Evolutionary conservation across 257 asterid genomes (phyloP).

Genomic region (Solanum clarkiae): DNA sequence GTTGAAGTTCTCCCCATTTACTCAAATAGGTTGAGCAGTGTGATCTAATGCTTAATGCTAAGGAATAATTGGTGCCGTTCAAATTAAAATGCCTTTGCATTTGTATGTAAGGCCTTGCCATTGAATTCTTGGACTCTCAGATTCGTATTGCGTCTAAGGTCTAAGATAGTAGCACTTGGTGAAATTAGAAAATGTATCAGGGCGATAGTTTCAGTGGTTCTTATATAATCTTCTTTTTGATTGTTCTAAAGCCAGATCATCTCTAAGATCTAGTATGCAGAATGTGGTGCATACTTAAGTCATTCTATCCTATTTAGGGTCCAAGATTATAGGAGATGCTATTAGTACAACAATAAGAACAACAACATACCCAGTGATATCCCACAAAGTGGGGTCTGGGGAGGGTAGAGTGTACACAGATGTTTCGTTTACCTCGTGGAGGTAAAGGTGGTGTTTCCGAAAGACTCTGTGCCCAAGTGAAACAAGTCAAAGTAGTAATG

Average conservation of each 20-base stretch:
- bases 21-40: background rate
- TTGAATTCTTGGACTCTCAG: background rate
- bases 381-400: too few relatives aligned
- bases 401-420: too few relatives aligned
- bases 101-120: background rate
- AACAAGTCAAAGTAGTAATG: too few relatives aligned
- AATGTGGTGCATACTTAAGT: background rate
- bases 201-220: background rate
- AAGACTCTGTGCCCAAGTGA: too few relatives aligned
- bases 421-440: too few relatives aligned
- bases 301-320: background rate
- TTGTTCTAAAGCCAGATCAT: background rate
- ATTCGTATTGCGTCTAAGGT: background rate
- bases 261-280: background rate
- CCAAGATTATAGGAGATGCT: background rate
- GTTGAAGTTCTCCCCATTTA: background rate
- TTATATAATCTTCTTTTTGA: background rate
- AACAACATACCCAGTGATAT: too few relatives aligned
- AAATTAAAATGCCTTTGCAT: background rate
- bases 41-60: background rate
- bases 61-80: background rate
- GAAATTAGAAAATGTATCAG: background rate
- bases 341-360: background rate
- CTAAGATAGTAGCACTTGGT: background rate
- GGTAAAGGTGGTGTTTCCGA: too few relatives aligned